Base-by-base conservation (phyloP, 2,329 filamentous ascomycete genomes). In the Trichoderma hamatum region DNA sequence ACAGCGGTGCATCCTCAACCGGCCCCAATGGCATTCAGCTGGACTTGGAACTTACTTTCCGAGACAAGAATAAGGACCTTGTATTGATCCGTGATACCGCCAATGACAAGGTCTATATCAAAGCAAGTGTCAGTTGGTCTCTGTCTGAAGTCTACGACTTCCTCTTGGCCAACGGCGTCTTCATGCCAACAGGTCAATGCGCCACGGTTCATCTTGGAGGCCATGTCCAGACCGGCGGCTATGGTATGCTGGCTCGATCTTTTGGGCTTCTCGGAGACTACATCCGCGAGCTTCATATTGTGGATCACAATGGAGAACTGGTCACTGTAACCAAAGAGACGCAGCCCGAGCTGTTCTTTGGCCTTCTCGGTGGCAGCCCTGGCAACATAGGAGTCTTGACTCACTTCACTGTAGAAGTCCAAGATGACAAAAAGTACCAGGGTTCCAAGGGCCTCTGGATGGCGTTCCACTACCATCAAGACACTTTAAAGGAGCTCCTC, bases 351-450 rank as follows among this genome's bases (percentile, higher is more conserved):
- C 32, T 62, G 43, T 62, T 62, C 59, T 62, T 34, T 62, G 59
- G 59, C 28, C 26, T 62, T 7, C 59, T 62, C 13, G 59, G 59
- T 14, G 59, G 59, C 13, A 62, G 59, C 13, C 59, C 59, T 2
- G 59, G 59, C 59, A 62, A 62, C 39, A 62, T 62, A 3, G 59
- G 59, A 19, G 59, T 62, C 59, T 49, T 62, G 39, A 62, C 59
- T 3, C 59, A 62, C 5, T 62, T 62, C 28, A 62, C 46, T 2
- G 59, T 62, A 19, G 59, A 62, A 51, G 59, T 62, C n/a, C 59
- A 62, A 32, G 59, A 62, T 19, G 59, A 62, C 13, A 49, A 62
- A 32, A 51, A 62, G 39, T 51, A 62, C 4, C 3, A 62, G 30
- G 59, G 59, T 1, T 62, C 59, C 13, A 62, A 49, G 28, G 59